Evolutionary conservation across 768 basidiomycete genomes (phyloP).

Genomic region (Kockovaella imperatae): DNA sequence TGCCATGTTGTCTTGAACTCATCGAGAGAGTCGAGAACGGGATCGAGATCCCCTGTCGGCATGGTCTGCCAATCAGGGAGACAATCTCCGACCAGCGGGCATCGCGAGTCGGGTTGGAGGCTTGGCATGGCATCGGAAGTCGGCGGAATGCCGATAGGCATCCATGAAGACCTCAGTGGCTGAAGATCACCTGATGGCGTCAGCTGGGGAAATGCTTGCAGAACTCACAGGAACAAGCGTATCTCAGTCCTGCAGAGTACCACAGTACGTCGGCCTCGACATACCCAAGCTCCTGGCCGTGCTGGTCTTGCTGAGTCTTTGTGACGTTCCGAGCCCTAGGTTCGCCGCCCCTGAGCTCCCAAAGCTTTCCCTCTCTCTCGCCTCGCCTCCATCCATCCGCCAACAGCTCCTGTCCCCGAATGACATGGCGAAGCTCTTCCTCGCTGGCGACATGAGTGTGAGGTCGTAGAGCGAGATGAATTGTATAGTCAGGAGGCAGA

Average conservation of each 20-base stretch:
- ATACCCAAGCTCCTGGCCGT: too few species aligned
- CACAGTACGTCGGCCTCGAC: too few species aligned
- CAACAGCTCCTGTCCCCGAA: not conserved
- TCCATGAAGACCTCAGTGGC: not conserved
- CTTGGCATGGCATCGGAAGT: not conserved
- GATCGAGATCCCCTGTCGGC: not conserved
- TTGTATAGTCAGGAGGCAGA: not conserved
- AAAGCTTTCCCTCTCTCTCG: not conserved
- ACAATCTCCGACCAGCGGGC: slow-evolving; percentile 2
- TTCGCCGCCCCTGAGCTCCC: not conserved
- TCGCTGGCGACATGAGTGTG: not conserved
- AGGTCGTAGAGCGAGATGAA: not conserved
- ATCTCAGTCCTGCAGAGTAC: slow-evolving; percentile 1
- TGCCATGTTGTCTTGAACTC: slow-evolving; percentile 1
- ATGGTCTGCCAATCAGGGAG: not conserved
- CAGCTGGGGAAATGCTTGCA: too few species aligned
- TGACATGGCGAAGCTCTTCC: not conserved
- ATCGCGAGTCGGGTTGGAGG: not conserved
- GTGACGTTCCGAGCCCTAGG: too few species aligned
- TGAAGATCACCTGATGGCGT: not conserved
- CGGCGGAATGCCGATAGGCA: not conserved
- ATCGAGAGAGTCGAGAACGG: not conserved
- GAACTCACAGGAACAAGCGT: slow-evolving; percentile 3
- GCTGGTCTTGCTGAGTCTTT: too few species aligned
- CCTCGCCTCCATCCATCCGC: not conserved